Evolutionary conservation across 148 eudicot species (phyloP).

Genomic region (Arbutus unedo): DNA sequence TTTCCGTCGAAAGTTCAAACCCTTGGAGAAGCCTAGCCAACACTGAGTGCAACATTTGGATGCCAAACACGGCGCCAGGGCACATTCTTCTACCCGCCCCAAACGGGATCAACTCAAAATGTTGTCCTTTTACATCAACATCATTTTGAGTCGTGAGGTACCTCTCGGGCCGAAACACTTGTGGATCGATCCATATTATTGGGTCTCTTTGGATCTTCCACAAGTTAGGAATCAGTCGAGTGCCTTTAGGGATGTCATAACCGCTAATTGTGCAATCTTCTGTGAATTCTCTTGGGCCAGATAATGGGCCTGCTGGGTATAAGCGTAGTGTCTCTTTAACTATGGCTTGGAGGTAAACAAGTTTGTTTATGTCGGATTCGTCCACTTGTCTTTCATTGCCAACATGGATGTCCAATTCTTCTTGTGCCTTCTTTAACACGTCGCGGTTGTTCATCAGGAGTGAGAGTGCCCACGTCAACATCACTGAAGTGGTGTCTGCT

Average conservation of each 20-base stretch:
- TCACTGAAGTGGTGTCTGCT: slow-evolving; percentile 25
- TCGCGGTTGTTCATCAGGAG: slow-evolving; percentile 25
- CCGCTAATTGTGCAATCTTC: slow-evolving; percentile 25
- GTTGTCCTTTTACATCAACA: slow-evolving; percentile 25
- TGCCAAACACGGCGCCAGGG: slow-evolving; percentile 18
- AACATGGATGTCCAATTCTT: slow-evolving; percentile 25
- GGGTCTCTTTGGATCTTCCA: slow-evolving; percentile 13
- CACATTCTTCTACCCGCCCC: slow-evolving; percentile 32
- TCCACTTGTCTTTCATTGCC: slow-evolving; percentile 24
- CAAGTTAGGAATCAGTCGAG: slow-evolving; percentile 17
- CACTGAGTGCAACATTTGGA: slow-evolving; percentile 15
- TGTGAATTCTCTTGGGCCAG: slow-evolving; percentile 15
- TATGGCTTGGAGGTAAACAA: slow-evolving; percentile 32
- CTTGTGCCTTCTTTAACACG: slow-evolving; percentile 24
- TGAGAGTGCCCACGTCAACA: slow-evolving; percentile 33
- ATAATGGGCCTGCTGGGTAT: slow-evolving; percentile 26
- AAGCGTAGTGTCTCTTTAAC: slow-evolving; percentile 34
- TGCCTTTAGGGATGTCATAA: slow-evolving; percentile 31
- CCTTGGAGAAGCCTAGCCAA: slow-evolving; percentile 27
- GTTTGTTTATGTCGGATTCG: slow-evolving; percentile 23
- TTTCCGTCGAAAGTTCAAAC: slow-evolving; percentile 15
- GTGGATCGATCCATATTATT: slow-evolving; percentile 24
- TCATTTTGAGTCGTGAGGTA: slow-evolving; percentile 27
- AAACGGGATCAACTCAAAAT: slow-evolving; percentile 32
- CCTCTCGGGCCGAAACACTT: slow-evolving; percentile 32